Percentiles rank a stretch among this genome's conserved stretches.
phyloP scores from a whole-genome alignment of 805 yeast species.

The Candida koratica region DNA sequence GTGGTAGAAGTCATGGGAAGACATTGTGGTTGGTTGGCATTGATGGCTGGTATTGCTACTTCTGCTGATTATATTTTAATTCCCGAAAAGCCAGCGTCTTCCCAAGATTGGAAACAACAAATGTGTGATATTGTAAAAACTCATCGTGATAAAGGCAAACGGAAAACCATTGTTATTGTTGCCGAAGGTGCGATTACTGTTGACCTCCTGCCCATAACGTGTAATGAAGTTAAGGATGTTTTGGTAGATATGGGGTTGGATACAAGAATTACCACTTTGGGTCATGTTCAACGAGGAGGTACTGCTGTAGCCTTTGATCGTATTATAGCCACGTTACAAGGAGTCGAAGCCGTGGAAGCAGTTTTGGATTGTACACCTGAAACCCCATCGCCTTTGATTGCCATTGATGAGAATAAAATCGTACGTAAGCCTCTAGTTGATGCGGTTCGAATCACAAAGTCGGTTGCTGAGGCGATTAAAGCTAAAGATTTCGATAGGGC shows the following conservation, averaged over 20 bases:
- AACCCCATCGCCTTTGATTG: conserved; percentile 93
- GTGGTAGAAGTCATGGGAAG: conserved; percentile 99
- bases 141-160: conserved; percentile 82
- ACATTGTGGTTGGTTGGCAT: conserved; percentile 98
- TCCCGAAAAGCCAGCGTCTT: conserved; percentile 87
- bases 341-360: conserved; percentile 95
- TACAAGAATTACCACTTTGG: conserved; percentile 90
- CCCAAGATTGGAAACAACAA: conserved; percentile 74
- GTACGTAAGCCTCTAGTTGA: conserved; percentile 82
- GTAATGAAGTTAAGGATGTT: conserved; percentile 77
- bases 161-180: conserved; percentile 93
- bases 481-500: conserved; percentile 80
- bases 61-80: conserved; percentile 92
- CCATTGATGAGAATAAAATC: conserved; percentile 81
- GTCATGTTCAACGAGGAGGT: conserved; percentile 99
- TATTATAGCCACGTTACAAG: conserved; percentile 88
- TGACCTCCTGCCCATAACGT: conserved; percentile 74
- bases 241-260: conserved; percentile 84
- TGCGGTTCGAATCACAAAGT: conserved; percentile 80
- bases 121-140: conserved; percentile 69
- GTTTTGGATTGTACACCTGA: conserved; percentile 83
- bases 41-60: conserved; percentile 96
- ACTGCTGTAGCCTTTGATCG: conserved; percentile 95
- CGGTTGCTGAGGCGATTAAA: conserved; percentile 87
- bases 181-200: conserved; percentile 96